phyloP scores from a whole-genome alignment of 2,329 filamentous ascomycete genomes.

The Chaetothyriales sp. region DNA sequence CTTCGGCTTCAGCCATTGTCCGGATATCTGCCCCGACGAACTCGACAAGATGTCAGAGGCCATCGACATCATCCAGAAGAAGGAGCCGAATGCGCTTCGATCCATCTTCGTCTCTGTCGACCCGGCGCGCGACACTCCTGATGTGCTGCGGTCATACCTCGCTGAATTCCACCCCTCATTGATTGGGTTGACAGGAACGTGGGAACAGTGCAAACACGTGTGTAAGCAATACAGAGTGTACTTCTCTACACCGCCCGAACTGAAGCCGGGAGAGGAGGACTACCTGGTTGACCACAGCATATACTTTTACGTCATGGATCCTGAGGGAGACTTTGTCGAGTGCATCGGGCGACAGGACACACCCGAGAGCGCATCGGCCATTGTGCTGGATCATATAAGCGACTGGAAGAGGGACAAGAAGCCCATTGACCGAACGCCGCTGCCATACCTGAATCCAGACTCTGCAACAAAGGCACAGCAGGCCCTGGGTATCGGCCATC shows the following conservation, averaged over 20 bases:
- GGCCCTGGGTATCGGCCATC: neutral
- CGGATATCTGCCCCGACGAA: constrained; percentile 97
- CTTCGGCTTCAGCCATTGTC: constrained; percentile 96
- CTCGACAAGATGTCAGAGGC: constrained; percentile 98
- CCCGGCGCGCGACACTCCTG: constrained; percentile 75
- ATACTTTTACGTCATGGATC: constrained; percentile 99
- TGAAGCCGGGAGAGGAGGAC: constrained; percentile 75
- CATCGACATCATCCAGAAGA: constrained; percentile 53
- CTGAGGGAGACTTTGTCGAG: constrained; percentile 95
- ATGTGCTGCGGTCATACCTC: constrained; percentile 72
- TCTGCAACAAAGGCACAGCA: neutral
- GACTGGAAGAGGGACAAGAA: constrained; percentile 50
- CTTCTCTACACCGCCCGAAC: constrained; percentile 79
- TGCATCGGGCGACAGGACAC: constrained; percentile 91
- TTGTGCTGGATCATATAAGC: constrained; percentile 76
- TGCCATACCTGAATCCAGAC: constrained; percentile 9
- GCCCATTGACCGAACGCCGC: constrained; percentile 35
- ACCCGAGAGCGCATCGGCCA: constrained; percentile 65
- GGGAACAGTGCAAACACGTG: constrained; percentile 82
- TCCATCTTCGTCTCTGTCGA: constrained; percentile 95
- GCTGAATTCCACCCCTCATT: constrained; percentile 79
- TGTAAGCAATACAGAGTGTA: constrained; percentile 97
- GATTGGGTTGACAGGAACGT: constrained; percentile 80
- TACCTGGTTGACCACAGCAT: constrained; percentile 98
- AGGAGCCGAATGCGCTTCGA: constrained; percentile 39